Conservation (phyloP, 73 alveolate species). For the Uronychia setigera region DNA sequence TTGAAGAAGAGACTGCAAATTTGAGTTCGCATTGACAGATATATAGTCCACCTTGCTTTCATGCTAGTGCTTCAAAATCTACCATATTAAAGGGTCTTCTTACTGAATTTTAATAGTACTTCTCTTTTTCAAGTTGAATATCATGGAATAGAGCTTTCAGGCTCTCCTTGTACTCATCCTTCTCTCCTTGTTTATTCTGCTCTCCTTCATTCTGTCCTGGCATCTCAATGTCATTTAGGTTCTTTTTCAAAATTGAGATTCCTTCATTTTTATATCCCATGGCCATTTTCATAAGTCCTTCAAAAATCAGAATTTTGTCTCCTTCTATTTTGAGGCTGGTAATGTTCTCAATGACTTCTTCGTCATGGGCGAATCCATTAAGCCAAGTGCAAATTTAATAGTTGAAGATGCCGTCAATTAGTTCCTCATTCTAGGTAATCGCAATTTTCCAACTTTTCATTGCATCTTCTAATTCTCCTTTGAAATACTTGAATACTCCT, state of each 20-base stretch:
- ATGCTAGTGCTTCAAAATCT: constrained; percentile 5
- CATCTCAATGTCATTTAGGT: not conserved
- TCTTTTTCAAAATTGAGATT: not conserved
- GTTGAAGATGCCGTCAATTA: not conserved
- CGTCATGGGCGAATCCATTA: not conserved
- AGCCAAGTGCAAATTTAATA: not conserved
- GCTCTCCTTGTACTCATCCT: not conserved
- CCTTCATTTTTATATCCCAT: not conserved
- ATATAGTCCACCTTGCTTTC: constrained; percentile 30
- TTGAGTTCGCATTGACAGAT: constrained; percentile 3
- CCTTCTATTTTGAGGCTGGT: not conserved
- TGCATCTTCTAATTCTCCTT: constrained; percentile 1
- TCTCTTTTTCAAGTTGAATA: constrained; percentile 35
- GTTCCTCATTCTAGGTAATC: not conserved
- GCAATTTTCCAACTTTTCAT: not conserved
- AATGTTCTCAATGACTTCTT: not conserved
- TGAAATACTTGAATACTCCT: not conserved
- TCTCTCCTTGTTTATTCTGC: not conserved
- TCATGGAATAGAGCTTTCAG: constrained; percentile 9
- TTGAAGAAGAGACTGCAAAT: constrained; percentile 37
- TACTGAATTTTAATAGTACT: constrained; percentile 22
- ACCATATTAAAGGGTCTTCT: too few species aligned
- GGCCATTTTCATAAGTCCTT: not conserved
- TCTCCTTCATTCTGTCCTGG: not conserved
- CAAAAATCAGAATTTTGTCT: not conserved